Evolutionary conservation across 2,329 filamentous ascomycete genomes (phyloP), one percentile per base, ranked within the genome.

Genomic region (Clonostachys byssicola): DNA sequence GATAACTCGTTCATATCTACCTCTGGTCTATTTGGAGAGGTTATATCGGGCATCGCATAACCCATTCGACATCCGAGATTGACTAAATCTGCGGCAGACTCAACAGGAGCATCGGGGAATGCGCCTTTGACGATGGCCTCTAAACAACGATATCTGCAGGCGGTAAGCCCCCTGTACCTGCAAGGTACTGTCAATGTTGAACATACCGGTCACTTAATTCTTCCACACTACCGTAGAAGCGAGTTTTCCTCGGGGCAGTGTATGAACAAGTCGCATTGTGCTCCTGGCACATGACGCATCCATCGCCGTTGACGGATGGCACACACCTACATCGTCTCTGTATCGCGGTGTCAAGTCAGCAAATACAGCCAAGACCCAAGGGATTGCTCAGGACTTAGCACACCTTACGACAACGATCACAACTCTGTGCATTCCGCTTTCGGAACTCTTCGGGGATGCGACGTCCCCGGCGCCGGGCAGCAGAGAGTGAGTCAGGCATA

Each of bases 211-310:
- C 64, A 43, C 64, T 66, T 17, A 68, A 49, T 46, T 66, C 62
- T 38, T 66, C 64, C 6, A 67, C 48, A 44, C 62, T 66, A 2
- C 64, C 65, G 30, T 67, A 68, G 51, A 68, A 66, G 39, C 60
- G 55, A n/a, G 63, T 64, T 52, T 65, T 67, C 7, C 63, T 56
- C 3, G 62, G 65, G 6, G 62, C 52, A 7, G 60, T 66, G 34
- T 60, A 68, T 13, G 59, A 58, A 49, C 64, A 68, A 14, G 56
- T 50, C n/a, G 56, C 52, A 34, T 59, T 56, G 38, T 65, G 63
- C 45, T 62, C 59, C 23, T 62, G 51, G 45, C 64, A 68, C 23
- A 59, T 56, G 20, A 62, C 51, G 47, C 65, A 68, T 33, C 56
- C 59, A 34, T 56, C 52, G 9, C 61, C 62, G 14, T 51, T 56